Evolutionary conservation across 2,329 filamentous ascomycete genomes (phyloP).

Genomic region (Penicillium hesseltinei): DNA sequence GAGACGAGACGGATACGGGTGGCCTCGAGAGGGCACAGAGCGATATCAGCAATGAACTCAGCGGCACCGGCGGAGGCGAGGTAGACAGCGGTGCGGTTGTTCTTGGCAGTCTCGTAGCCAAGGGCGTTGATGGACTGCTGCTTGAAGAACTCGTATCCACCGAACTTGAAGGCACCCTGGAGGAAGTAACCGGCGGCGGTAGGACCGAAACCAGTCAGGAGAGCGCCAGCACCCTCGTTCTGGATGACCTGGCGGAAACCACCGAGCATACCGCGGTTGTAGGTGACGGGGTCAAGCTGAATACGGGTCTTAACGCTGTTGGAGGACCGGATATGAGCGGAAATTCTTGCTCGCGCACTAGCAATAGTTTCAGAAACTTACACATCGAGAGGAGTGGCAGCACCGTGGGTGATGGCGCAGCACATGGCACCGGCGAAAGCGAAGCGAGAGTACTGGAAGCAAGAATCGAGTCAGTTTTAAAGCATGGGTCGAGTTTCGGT

Average conservation of each 20-base stretch:
- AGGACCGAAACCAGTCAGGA: conserved; percentile 81
- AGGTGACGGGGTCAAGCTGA: conserved; percentile 84
- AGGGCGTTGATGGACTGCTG: conserved; percentile 78
- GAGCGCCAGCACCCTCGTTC: conserved; percentile 80
- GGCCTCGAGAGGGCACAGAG: conserved; percentile 87
- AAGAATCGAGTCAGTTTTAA: background rate
- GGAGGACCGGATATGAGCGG: background rate
- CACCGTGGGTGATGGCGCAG: conserved; percentile 97
- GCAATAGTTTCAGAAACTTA: conserved; percentile 57
- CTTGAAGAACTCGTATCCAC: conserved; percentile 96
- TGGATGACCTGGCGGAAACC: conserved; percentile 82
- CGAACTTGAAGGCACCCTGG: conserved; percentile 90
- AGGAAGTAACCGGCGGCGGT: conserved; percentile 91
- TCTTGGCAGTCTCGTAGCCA: conserved; percentile 72
- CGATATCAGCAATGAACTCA: conserved; percentile 63
- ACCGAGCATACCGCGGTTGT: conserved; percentile 84
- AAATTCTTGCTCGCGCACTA: background rate
- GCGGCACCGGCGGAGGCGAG: conserved; percentile 62
- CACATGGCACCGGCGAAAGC: conserved; percentile 96
- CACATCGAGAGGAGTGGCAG: conserved; percentile 98
- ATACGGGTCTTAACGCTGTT: conserved; percentile 90
- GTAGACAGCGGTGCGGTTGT: conserved; percentile 81
- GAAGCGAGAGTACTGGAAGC: conserved; percentile 66
- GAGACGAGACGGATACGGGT: conserved; percentile 92
- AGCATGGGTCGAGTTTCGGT: conserved; percentile 49